A percentile compares a stretch with the other conserved stretches of the same genome.
Conservation (phyloP, 164 flowering plant genomes). For the Saururus chinensis region DNA sequence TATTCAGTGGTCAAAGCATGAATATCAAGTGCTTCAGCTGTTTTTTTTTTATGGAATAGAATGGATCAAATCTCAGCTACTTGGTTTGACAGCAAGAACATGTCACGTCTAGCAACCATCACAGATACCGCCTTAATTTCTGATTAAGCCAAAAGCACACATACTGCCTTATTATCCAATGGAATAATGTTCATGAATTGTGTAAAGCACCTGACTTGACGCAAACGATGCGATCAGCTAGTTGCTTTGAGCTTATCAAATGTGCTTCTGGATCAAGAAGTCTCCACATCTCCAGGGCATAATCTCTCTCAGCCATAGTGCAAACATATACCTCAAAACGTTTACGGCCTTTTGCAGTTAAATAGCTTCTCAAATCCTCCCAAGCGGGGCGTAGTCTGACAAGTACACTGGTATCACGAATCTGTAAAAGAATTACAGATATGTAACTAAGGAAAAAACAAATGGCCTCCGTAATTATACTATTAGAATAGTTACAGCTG, state of each 20-base stretch:
- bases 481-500: too few species aligned
- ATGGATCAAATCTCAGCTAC: too few species aligned
- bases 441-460: background rate
- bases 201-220: conserved; percentile 64
- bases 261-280: conserved; percentile 90
- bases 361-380: conserved; percentile 91
- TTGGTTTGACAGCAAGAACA: too few species aligned
- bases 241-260: conserved; percentile 61
- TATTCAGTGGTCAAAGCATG: background rate
- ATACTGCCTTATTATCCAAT: too few species aligned
- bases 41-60: too few species aligned
- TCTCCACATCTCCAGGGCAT: conserved; percentile 99
- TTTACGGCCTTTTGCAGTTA: conserved; percentile 89
- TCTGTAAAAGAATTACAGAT: conserved; percentile 22
- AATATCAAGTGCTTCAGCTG: too few species aligned
- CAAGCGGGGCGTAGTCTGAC: conserved; percentile 95
- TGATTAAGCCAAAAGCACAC: too few species aligned
- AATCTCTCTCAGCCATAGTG: conserved; percentile 98
- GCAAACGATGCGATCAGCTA: conserved; percentile 75
- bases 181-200: background rate
- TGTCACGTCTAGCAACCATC: too few species aligned
- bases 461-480: background rate
- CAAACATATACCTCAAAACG: conserved; percentile 98
- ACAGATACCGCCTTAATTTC: too few species aligned
- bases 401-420: conserved; percentile 97